Conservation (phyloP, 2,329 filamentous ascomycete genomes). For the Stenocarpella maydis region DNA sequence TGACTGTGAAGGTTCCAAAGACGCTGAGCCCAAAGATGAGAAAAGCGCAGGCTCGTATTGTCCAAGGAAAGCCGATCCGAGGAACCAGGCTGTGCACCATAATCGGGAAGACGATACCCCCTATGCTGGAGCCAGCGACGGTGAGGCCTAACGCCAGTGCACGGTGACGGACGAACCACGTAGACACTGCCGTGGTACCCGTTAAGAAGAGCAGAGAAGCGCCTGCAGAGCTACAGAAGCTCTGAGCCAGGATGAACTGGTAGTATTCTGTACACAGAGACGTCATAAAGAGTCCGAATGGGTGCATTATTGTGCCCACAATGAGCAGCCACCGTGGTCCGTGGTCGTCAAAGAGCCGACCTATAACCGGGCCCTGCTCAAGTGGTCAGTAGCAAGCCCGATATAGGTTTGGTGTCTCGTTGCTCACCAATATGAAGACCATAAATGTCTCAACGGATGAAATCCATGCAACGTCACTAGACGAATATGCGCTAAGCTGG, state of each 20-base stretch:
- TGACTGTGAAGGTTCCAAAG: constrained; percentile 40
- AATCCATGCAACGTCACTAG: constrained; percentile 60
- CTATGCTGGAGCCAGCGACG: constrained; percentile 40
- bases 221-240: constrained; percentile 37
- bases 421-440: constrained; percentile 31
- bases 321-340: constrained; percentile 60
- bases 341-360: constrained; percentile 64
- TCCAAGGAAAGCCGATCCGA: constrained; percentile 42
- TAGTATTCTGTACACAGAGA: constrained; percentile 45
- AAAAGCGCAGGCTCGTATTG: constrained; percentile 42
- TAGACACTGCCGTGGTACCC: constrained; percentile 22
- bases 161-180: constrained; percentile 40
- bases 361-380: constrained; percentile 58
- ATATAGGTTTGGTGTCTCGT: background rate
- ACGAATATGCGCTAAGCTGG: constrained; percentile 51
- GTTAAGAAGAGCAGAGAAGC: constrained; percentile 33
- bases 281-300: constrained; percentile 64
- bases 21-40: constrained; percentile 41
- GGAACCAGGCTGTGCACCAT: constrained; percentile 41
- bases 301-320: constrained; percentile 55
- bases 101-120: constrained; percentile 44
- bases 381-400: constrained; percentile 32
- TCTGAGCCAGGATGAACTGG: constrained; percentile 37
- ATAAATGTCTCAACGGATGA: constrained; percentile 54
- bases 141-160: constrained; percentile 40